phyloP scores from a whole-genome alignment of 139 green algal genomes.

The Chlamydomonas eustigma region DNA sequence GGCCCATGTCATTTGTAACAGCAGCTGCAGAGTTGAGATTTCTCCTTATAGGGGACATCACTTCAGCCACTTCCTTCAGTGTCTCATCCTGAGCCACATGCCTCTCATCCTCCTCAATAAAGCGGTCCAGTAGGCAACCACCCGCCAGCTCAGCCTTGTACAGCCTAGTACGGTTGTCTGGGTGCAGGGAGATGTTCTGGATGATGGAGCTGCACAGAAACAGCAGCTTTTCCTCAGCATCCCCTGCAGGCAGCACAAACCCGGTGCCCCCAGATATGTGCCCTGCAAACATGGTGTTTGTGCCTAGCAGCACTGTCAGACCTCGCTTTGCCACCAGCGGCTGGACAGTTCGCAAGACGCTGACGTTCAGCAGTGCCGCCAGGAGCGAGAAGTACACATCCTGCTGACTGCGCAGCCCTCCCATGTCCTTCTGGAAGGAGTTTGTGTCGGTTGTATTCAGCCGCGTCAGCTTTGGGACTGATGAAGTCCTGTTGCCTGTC shows the following conservation, averaged over 20 bases:
- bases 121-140: conserved; percentile 23
- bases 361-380: conserved; percentile 64
- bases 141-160: conserved; percentile 65
- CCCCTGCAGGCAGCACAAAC: not conserved
- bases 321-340: conserved; percentile 50
- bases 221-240: conserved; percentile 46
- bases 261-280: conserved; percentile 1
- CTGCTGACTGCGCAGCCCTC: conserved; percentile 27
- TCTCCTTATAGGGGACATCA: too few relatives aligned
- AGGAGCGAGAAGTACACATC: conserved; percentile 50
- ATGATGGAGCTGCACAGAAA: conserved; percentile 51
- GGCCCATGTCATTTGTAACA: too few relatives aligned
- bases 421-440: conserved; percentile 26
- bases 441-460: not conserved
- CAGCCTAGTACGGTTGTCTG: conserved; percentile 60
- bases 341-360: conserved; percentile 47
- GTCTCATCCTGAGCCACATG: too few relatives aligned
- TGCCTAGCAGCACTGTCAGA: conserved; percentile 54
- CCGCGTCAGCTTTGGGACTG: not conserved
- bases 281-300: conserved; percentile 47
- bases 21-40: too few relatives aligned
- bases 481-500: not conserved
- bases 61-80: too few relatives aligned
- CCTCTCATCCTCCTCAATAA: conserved; percentile 31
- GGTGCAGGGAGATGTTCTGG: conserved; percentile 62